Percentiles rank a stretch among this genome's conserved stretches.
phyloP scores from a whole-genome alignment of 163 green algal genomes.

The Volvox carteri region DNA sequence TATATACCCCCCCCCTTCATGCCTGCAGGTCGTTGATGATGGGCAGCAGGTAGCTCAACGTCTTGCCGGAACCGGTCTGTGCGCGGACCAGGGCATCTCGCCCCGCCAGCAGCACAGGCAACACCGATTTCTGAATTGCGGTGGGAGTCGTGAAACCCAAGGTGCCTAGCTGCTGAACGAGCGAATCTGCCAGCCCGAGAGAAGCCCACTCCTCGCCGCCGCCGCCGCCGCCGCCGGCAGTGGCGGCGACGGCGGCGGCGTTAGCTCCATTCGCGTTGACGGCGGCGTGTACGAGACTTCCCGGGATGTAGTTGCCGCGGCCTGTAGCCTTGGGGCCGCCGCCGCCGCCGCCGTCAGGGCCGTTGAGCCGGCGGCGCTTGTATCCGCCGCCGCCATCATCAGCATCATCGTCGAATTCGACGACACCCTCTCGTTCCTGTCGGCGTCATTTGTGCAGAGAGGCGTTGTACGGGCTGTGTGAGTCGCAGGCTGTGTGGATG shows the following conservation, averaged over 20 bases:
- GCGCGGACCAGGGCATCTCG: slow-evolving; percentile 90
- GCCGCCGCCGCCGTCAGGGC: neutral
- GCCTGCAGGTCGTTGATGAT: slow-evolving; percentile 83
- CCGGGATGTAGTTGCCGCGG: slow-evolving; percentile 56
- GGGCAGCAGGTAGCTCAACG: slow-evolving; percentile 94
- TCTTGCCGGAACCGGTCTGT: slow-evolving; percentile 94
- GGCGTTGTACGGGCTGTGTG: too few species aligned
- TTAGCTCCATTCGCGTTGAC: neutral
- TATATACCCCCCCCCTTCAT: too few species aligned
- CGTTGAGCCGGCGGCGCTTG: slow-evolving; percentile 39
- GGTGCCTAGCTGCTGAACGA: slow-evolving; percentile 79
- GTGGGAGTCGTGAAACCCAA: slow-evolving; percentile 82
- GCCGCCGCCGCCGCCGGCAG: slow-evolving; percentile 5
- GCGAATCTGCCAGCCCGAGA: slow-evolving; percentile 68
- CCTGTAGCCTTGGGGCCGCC: neutral
- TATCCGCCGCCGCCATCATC: slow-evolving; percentile 23
- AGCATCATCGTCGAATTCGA: slow-evolving; percentile 53
- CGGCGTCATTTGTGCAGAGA: too few species aligned
- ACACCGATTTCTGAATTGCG: slow-evolving; percentile 79
- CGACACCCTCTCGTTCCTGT: slow-evolving; percentile 54
- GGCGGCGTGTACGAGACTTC: slow-evolving; percentile 57
- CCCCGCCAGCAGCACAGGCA: slow-evolving; percentile 84
- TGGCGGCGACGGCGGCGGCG: neutral
- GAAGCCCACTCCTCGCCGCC: slow-evolving; percentile 47
- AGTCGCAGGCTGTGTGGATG: too few species aligned